A percentile compares a stretch with the other conserved stretches of the same genome.
Conservation (phyloP, 169 alveolate species). For the Toxoplasma gondii region DNA sequence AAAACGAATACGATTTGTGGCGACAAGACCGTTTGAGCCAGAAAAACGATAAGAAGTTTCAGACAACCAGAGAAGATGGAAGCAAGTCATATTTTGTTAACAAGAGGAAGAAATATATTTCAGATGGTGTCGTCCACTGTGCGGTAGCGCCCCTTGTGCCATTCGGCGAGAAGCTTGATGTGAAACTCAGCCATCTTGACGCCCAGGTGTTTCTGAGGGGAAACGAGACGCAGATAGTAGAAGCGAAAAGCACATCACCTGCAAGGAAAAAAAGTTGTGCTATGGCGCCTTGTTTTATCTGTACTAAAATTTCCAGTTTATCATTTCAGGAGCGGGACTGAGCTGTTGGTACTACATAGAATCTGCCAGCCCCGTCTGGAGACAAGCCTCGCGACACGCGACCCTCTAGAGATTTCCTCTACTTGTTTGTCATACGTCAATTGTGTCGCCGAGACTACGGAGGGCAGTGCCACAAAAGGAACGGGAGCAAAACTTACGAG, state of each 20-base stretch:
- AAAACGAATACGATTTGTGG: not conserved
- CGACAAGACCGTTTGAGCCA: not conserved
- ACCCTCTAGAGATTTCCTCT: too few relatives aligned
- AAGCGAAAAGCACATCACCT: not conserved
- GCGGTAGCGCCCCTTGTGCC: conserved; percentile 37
- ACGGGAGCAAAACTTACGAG: not conserved
- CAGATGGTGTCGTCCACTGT: not conserved
- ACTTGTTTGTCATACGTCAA: too few relatives aligned
- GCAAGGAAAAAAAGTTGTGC: not conserved
- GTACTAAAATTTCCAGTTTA: not conserved
- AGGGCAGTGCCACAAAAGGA: too few relatives aligned
- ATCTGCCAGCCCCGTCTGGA: too few relatives aligned
- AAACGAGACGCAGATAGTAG: not conserved
- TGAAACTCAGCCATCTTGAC: conserved; percentile 45
- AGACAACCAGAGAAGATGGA: not conserved
- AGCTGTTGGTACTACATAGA: too few relatives aligned
- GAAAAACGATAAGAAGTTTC: not conserved
- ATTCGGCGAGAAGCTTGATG: not conserved
- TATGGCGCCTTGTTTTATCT: not conserved
- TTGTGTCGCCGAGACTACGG: too few relatives aligned
- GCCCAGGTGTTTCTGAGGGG: conserved; percentile 52
- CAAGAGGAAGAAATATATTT: not conserved
- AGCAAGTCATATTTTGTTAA: too few relatives aligned
- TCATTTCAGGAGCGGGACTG: too few relatives aligned
- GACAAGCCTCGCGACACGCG: too few relatives aligned